These are phyloP conservation scores for Ilex paraguariensis DNA, from an alignment of 305 asterid genomes.

Conservation along the genomic window DNA sequence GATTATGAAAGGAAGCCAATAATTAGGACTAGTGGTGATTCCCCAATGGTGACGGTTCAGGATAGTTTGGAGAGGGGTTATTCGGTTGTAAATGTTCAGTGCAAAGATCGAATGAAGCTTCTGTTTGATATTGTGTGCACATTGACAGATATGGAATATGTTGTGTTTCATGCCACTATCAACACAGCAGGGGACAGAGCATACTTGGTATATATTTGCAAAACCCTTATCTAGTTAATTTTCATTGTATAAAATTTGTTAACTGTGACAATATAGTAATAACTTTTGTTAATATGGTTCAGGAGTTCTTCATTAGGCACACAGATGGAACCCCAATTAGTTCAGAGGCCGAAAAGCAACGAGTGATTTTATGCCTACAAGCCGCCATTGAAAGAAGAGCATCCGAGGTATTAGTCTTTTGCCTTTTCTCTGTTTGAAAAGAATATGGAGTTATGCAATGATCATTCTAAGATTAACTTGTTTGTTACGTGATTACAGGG, in stretches of 20 bases:
- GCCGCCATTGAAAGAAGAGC: constrained; percentile 86
- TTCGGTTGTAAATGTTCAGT: constrained; percentile 66
- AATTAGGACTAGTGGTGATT: constrained; percentile 23
- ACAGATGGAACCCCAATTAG: constrained; percentile 82
- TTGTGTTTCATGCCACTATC: constrained; percentile 74
- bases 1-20: constrained; percentile 67
- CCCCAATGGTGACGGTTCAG: constrained; percentile 56
- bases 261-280: too few relatives aligned
- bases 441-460: not conserved
- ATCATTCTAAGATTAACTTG: too few relatives aligned
- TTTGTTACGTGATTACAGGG: constrained; percentile 42
- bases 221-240: not conserved
- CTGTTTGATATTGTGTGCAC: constrained; percentile 80
- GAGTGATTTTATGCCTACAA: constrained; percentile 73
- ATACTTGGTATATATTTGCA: constrained; percentile 38
- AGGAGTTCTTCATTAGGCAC: constrained; percentile 93
- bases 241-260: too few relatives aligned
- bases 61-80: constrained; percentile 71
- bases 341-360: constrained; percentile 87
- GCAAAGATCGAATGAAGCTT: constrained; percentile 76
- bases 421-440: constrained; percentile 6
- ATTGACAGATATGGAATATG: constrained; percentile 73
- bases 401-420: constrained; percentile 53
- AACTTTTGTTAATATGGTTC: not conserved
- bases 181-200: constrained; percentile 55